These are phyloP conservation scores for Pythium myriotylum DNA, from an alignment of 352 stramenopile genomes.

Conservation along the genomic window DNA sequence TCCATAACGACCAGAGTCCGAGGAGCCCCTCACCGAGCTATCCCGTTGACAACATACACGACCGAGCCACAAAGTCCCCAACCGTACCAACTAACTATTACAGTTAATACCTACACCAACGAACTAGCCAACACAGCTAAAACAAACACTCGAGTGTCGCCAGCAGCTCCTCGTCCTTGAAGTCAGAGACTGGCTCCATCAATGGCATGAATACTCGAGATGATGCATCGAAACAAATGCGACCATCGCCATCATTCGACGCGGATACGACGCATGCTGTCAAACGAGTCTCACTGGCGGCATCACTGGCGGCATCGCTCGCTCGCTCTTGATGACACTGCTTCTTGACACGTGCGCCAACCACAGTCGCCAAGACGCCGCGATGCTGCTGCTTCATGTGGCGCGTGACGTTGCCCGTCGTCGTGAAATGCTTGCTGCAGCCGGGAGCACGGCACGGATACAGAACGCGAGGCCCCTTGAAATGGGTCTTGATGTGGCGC, in stretches of 20 bases:
- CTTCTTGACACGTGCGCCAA: not conserved
- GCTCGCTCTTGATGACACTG: too few relatives aligned
- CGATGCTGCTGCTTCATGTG: conserved; percentile 68
- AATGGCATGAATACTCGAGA: conserved; percentile 12
- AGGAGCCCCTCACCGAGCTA: too few relatives aligned
- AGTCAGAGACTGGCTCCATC: conserved; percentile 13
- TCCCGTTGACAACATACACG: too few relatives aligned
- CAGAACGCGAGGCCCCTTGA: conserved; percentile 36
- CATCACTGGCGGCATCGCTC: too few relatives aligned
- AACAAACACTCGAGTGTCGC: conserved; percentile 20
- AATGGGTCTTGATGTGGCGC: conserved; percentile 51
- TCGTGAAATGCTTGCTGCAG: conserved; percentile 71
- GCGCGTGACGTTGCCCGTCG: conserved; percentile 64
- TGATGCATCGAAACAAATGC: conserved; percentile 14
- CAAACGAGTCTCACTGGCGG: not conserved
- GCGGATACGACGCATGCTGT: not conserved
- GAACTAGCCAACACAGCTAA: too few relatives aligned
- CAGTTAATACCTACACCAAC: too few relatives aligned
- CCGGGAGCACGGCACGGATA: conserved; percentile 45
- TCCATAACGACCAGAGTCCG: too few relatives aligned
- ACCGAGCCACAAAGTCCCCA: too few relatives aligned
- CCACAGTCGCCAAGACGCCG: not conserved
- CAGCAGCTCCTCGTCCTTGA: conserved; percentile 19
- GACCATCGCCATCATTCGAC: not conserved
- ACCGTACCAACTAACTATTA: too few relatives aligned